phyloP scores from a whole-genome alignment of 768 basidiomycete species.

The Tylopilus balloui region DNA sequence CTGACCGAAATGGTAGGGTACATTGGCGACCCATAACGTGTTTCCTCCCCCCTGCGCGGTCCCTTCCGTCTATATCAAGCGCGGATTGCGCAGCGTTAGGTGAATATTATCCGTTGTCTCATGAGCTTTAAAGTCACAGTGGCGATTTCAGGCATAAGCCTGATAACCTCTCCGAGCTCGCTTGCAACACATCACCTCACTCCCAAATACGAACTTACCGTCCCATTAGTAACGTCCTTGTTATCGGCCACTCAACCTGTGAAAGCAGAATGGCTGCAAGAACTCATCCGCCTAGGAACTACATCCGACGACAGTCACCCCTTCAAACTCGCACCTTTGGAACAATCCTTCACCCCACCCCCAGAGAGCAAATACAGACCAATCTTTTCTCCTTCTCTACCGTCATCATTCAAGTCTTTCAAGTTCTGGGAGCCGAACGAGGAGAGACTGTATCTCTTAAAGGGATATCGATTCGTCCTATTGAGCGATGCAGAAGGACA shows the following conservation, averaged over 20 bases:
- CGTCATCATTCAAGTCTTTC: conserved; percentile 44
- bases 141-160: conserved; percentile 43
- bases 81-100: conserved; percentile 52
- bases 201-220: conserved; percentile 44
- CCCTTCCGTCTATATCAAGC: conserved; percentile 34
- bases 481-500: conserved; percentile 53
- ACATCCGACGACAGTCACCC: conserved; percentile 32
- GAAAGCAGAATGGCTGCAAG: conserved; percentile 62
- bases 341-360: conserved; percentile 50
- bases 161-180: conserved; percentile 41
- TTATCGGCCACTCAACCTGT: conserved; percentile 56
- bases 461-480: conserved; percentile 53
- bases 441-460: conserved; percentile 52
- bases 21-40: conserved; percentile 50
- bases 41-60: conserved; percentile 38
- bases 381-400: conserved; percentile 46
- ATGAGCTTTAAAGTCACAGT: background rate
- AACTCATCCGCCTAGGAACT: conserved; percentile 51
- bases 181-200: conserved; percentile 65
- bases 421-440: conserved; percentile 68
- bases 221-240: conserved; percentile 53
- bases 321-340: conserved; percentile 38
- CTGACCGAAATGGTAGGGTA: conserved; percentile 34
- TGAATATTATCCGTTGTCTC: conserved; percentile 27
- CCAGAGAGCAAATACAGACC: conserved; percentile 55